These are phyloP conservation scores for Cyamopsis tetragonoloba DNA, from an alignment of 306 rosid species.

Conservation along the genomic window DNA sequence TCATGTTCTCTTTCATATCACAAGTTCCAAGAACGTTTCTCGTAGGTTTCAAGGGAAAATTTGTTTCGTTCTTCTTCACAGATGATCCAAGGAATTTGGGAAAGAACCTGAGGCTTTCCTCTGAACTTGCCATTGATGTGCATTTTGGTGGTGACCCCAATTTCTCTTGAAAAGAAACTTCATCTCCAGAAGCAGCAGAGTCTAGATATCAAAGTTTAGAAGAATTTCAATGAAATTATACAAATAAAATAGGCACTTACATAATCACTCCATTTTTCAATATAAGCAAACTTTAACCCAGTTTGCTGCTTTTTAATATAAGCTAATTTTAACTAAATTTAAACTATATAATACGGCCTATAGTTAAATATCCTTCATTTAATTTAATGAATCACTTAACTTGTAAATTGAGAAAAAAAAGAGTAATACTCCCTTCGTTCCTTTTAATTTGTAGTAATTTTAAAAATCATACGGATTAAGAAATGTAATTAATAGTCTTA, in stretches of 20 bases:
- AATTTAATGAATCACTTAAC: no score
- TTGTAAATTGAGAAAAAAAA: no score
- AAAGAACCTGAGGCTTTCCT: not conserved
- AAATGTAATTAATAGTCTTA: no score
- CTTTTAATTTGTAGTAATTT: no score
- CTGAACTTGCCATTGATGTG: not conserved
- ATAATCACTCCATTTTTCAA: no score
- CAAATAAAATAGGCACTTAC: not conserved
- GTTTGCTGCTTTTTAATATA: no score
- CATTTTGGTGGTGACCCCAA: slow-evolving; percentile 15
- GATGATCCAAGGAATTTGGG: slow-evolving; percentile 10
- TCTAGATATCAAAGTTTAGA: slow-evolving; percentile 6
- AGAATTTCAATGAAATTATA: not conserved
- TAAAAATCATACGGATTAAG: no score
- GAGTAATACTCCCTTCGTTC: no score
- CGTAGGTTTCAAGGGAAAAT: not conserved
- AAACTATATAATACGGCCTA: no score
- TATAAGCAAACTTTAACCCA: no score
- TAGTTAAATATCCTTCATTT: no score
- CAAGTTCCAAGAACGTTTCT: not conserved
- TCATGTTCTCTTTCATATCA: slow-evolving; percentile 28
- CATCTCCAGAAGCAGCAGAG: slow-evolving; percentile 11
- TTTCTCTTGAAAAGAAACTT: slow-evolving; percentile 4
- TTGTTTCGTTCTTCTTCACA: not conserved
- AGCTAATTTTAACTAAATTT: no score